A percentile compares a stretch with the other conserved stretches of the same genome.
phyloP scores from a whole-genome alignment of 2,329 filamentous ascomycete species.

The Neofusicoccum kwambonambiense region DNA sequence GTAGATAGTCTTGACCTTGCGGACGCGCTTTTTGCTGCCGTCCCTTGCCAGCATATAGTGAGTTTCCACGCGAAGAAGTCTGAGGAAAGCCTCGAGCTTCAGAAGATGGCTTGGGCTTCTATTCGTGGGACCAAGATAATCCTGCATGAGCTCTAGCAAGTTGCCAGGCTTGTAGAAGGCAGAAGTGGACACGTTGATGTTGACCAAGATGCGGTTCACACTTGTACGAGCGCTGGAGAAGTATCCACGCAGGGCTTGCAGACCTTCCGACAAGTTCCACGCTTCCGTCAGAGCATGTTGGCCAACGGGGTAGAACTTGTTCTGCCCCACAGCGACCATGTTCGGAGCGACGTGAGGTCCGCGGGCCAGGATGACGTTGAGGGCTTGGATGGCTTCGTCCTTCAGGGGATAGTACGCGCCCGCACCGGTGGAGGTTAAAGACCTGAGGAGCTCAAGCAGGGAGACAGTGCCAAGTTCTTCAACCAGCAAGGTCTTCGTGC shows the following conservation, averaged over 20 bases:
- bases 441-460: conserved; percentile 44
- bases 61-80: conserved; percentile 38
- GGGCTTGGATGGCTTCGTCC: conserved; percentile 53
- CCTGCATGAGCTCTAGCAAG: conserved; percentile 36
- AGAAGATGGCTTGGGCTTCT: conserved; percentile 9
- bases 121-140: conserved; percentile 23
- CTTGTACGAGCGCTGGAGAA: conserved; percentile 61
- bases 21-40: conserved; percentile 36
- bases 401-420: conserved; percentile 43
- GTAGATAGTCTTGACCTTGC: conserved; percentile 39
- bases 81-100: conserved; percentile 34
- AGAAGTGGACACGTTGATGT: conserved; percentile 61
- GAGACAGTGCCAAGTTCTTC: conserved; percentile 28
- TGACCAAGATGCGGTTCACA: conserved; percentile 58
- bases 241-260: conserved; percentile 61
- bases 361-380: conserved; percentile 59
- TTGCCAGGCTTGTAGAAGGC: conserved; percentile 56
- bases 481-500: conserved; percentile 25
- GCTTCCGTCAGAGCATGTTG: conserved; percentile 48
- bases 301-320: conserved; percentile 42
- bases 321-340: conserved; percentile 51
- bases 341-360: conserved; percentile 42
- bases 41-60: conserved; percentile 40
- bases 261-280: conserved; percentile 48
- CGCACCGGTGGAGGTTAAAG: conserved; percentile 38